Evolutionary conservation across 2,329 filamentous ascomycete genomes (phyloP).

Genomic region (Ceratocystis lukuohia): DNA sequence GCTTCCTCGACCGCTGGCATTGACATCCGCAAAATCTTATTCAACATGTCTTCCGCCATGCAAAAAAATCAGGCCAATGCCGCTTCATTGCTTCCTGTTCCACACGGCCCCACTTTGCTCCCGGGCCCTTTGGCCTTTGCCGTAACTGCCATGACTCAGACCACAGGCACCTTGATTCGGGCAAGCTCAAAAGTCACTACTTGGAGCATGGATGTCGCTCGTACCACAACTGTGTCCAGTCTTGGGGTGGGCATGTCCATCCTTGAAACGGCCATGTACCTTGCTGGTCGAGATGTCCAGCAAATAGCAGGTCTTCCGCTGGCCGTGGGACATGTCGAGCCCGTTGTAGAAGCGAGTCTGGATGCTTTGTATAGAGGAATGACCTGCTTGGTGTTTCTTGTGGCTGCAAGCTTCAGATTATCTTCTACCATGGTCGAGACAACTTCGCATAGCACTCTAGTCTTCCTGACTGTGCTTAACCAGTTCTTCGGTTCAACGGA

Average conservation of each 20-base stretch:
- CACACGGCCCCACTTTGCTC: constrained; percentile 35
- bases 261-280: constrained; percentile 40
- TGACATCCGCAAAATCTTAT: neutral
- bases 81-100: neutral
- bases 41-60: constrained; percentile 8
- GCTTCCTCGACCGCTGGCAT: neutral
- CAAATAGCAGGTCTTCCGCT: constrained; percentile 20
- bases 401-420: constrained; percentile 45
- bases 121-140: constrained; percentile 44
- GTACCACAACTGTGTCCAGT: constrained; percentile 43
- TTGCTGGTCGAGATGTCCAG: constrained; percentile 37
- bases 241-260: constrained; percentile 43
- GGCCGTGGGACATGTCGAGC: constrained; percentile 38
- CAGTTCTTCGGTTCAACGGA: constrained; percentile 56
- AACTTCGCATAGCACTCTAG: constrained; percentile 43
- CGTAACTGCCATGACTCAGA: constrained; percentile 47
- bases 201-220: constrained; percentile 40
- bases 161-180: constrained; percentile 43
- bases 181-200: constrained; percentile 39
- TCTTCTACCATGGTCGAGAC: constrained; percentile 42
- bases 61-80: neutral
- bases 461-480: constrained; percentile 46
- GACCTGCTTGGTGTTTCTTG: constrained; percentile 47
- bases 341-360: constrained; percentile 42
- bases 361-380: constrained; percentile 44